phyloP scores from a whole-genome alignment of 192 early-diverging fungal species.

The Powellomyces hirtus region DNA sequence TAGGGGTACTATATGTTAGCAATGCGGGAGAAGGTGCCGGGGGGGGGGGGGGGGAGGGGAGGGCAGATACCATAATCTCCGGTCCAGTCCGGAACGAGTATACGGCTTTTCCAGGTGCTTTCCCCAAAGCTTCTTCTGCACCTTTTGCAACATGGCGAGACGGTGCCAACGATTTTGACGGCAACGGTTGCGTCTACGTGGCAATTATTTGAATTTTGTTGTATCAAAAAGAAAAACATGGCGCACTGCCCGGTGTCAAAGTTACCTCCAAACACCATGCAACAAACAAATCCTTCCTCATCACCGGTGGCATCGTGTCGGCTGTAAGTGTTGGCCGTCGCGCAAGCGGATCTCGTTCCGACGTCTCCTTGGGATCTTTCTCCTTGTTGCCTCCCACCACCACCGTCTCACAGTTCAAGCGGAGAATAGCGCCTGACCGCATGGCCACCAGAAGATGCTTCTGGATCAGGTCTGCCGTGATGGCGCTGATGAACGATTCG shows the following conservation, averaged over 20 bases:
- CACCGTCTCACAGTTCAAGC: constrained; percentile 28
- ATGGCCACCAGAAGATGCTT: constrained; percentile 29
- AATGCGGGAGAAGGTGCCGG: too few species aligned
- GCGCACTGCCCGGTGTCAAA: background rate
- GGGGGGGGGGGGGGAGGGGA: too few species aligned
- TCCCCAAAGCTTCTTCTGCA: background rate
- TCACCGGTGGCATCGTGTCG: background rate
- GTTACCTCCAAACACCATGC: constrained; percentile 30
- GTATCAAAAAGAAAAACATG: background rate
- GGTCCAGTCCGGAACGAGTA: constrained; percentile 2
- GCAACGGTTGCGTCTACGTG: constrained; percentile 13
- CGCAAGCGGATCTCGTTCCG: background rate
- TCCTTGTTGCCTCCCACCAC: background rate
- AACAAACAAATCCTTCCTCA: constrained; percentile 30
- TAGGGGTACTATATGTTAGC: too few species aligned
- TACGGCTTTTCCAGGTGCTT: background rate
- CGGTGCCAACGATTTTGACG: constrained; percentile 3
- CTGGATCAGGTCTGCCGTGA: constrained; percentile 19
- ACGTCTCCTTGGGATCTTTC: background rate
- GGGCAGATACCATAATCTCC: constrained; percentile 8
- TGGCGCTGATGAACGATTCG: constrained; percentile 6
- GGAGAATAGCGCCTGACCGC: constrained; percentile 22
- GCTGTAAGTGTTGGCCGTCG: background rate
- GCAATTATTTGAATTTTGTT: background rate
- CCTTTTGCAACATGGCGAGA: background rate